These are phyloP conservation scores for Pichia eremophila DNA, from an alignment of 805 yeast genomes.

Conservation along the genomic window DNA sequence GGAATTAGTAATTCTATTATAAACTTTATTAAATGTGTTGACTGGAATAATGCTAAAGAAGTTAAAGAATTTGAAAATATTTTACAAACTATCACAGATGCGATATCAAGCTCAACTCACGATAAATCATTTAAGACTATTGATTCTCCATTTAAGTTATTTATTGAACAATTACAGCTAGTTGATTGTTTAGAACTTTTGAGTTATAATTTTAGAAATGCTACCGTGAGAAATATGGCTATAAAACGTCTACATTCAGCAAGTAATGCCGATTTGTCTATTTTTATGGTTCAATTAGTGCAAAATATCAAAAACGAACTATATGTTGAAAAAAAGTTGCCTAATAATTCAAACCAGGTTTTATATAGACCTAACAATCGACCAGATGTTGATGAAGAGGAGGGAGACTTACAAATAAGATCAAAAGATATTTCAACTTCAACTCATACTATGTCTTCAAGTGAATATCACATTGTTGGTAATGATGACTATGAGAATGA, in stretches of 20 bases:
- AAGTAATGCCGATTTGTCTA: constrained; percentile 66
- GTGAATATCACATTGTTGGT: constrained; percentile 27
- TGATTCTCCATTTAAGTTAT: constrained; percentile 17
- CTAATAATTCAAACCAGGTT: not conserved
- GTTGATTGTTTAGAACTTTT: constrained; percentile 57
- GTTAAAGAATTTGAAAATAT: constrained; percentile 57
- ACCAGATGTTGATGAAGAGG: constrained; percentile 9
- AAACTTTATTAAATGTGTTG: constrained; percentile 77
- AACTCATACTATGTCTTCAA: constrained; percentile 20
- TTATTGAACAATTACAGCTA: constrained; percentile 26
- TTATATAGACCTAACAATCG: not conserved
- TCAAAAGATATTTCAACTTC: constrained; percentile 5
- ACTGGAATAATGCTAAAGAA: constrained; percentile 82
- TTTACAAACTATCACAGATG: constrained; percentile 19
- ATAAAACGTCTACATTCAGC: constrained; percentile 75
- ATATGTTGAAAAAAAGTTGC: constrained; percentile 13
- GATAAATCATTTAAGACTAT: constrained; percentile 2
- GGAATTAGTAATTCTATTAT: constrained; percentile 29
- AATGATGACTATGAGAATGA: constrained; percentile 9
- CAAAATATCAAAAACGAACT: constrained; percentile 82
- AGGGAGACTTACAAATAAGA: not conserved
- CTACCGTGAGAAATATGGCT: constrained; percentile 75
- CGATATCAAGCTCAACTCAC: not conserved
- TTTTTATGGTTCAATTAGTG: constrained; percentile 80
- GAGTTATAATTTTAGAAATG: constrained; percentile 67